These are phyloP conservation scores for Neopestalotiopsis sp. DNA, from an alignment of 2,329 filamentous ascomycete genomes.

Conservation along the genomic window DNA sequence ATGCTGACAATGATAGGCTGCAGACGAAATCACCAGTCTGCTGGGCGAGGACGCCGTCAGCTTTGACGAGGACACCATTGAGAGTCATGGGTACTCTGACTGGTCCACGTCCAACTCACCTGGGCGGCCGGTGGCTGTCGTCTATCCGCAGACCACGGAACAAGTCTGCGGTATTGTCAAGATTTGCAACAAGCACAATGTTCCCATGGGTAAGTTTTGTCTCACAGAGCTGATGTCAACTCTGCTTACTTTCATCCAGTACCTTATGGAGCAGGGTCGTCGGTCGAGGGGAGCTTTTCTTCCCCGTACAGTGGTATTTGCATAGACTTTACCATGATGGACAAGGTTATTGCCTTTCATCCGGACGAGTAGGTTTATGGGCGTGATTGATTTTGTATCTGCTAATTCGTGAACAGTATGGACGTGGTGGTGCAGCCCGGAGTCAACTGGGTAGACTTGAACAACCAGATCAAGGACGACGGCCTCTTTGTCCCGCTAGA, in stretches of 20 bases:
- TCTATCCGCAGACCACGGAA: conserved; percentile 67
- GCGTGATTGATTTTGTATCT: no score
- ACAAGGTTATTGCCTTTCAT: conserved; percentile 67
- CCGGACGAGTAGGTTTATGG: conserved; percentile 53
- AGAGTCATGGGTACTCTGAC: conserved; percentile 70
- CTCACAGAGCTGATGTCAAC: not conserved
- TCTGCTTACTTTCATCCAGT: conserved; percentile 42
- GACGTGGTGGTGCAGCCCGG: conserved; percentile 75
- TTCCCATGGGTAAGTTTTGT: conserved; percentile 62
- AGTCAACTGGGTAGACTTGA: conserved; percentile 71
- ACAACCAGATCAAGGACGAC: conserved; percentile 64
- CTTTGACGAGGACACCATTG: conserved; percentile 67
- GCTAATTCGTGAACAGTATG: conserved; percentile 46
- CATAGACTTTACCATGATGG: conserved; percentile 73
- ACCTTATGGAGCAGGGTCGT: conserved; percentile 76
- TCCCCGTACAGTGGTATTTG: conserved; percentile 71
- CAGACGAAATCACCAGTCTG: conserved; percentile 55
- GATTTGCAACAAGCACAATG: conserved; percentile 64
- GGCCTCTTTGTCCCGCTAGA: conserved; percentile 74
- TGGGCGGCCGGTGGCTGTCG: conserved; percentile 66
- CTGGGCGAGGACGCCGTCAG: conserved; percentile 66
- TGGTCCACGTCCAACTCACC: conserved; percentile 73
- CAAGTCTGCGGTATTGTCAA: conserved; percentile 68
- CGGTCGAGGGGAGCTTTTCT: conserved; percentile 73
- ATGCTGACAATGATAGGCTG: conserved; percentile 46